Evolutionary conservation across 2,329 filamentous ascomycete genomes (phyloP).

Genomic region (Exophiala lecanii-corni): DNA sequence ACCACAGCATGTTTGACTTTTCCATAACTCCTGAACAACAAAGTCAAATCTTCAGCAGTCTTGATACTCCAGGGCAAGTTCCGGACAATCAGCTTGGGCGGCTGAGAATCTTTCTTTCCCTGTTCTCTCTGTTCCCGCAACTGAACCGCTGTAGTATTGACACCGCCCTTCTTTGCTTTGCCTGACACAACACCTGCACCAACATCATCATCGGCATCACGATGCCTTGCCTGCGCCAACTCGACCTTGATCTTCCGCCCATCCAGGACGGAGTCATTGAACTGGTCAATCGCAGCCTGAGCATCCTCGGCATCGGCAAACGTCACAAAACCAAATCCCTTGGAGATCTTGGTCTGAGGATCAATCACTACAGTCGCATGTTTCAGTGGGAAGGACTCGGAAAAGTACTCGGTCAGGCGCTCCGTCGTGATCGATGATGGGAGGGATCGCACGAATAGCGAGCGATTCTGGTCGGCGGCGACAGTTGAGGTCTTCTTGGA

Average conservation of each 20-base stretch:
- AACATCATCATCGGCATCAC: constrained; percentile 54
- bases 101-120: constrained; percentile 55
- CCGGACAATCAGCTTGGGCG: constrained; percentile 77
- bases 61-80: constrained; percentile 97
- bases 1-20: constrained; percentile 86
- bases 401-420: constrained; percentile 81
- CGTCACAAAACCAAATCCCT: constrained; percentile 94
- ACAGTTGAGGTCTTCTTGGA: too few relatives aligned
- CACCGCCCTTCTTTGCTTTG: constrained; percentile 31
- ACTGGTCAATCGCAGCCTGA: constrained; percentile 69
- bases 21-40: constrained; percentile 79
- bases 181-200: constrained; percentile 20
- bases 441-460: constrained; percentile 87
- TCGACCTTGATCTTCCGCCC: constrained; percentile 82
- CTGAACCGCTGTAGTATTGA: constrained; percentile 33
- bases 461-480: constrained; percentile 45
- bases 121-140: constrained; percentile 50
- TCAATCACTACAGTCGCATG: constrained; percentile 92
- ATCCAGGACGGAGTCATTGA: constrained; percentile 72
- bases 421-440: constrained; percentile 75
- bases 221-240: constrained; percentile 77
- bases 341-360: constrained; percentile 76
- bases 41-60: constrained; percentile 70
- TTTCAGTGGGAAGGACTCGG: constrained; percentile 88
- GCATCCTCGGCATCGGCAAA: constrained; percentile 93